phyloP scores from a whole-genome alignment of 768 basidiomycete genomes.

The Suillus plorans region DNA sequence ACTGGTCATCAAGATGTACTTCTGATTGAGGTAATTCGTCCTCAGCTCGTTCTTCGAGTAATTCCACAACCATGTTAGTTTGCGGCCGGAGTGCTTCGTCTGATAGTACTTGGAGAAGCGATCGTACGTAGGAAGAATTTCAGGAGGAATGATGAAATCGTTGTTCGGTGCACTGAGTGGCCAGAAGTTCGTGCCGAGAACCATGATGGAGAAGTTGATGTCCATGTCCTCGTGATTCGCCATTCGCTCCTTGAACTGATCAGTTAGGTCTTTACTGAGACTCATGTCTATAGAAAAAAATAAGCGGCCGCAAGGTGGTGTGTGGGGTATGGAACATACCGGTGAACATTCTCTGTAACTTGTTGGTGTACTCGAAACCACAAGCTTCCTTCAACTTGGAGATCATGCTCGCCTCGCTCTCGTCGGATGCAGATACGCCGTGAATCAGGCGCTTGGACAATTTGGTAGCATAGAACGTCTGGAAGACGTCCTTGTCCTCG shows the following conservation, averaged over 20 bases:
- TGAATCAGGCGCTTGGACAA: slow-evolving; percentile 91
- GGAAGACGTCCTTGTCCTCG: slow-evolving; percentile 98
- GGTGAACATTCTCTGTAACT: slow-evolving; percentile 95
- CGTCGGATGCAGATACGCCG: slow-evolving; percentile 89
- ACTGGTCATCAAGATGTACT: slow-evolving; percentile 95
- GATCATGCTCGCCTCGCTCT: slow-evolving; percentile 97
- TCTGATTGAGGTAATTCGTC: slow-evolving; percentile 90
- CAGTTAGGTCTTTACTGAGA: slow-evolving; percentile 91
- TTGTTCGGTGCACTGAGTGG: slow-evolving; percentile 80
- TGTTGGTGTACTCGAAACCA: slow-evolving; percentile 96
- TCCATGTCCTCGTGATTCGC: slow-evolving; percentile 83
- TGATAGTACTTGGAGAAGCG: slow-evolving; percentile 93
- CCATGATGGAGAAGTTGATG: slow-evolving; percentile 90
- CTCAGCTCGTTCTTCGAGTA: slow-evolving; percentile 95
- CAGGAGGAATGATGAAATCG: slow-evolving; percentile 86
- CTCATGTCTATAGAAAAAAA: slow-evolving; percentile 71
- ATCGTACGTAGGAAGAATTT: slow-evolving; percentile 85
- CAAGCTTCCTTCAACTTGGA: slow-evolving; percentile 95
- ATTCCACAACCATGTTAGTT: slow-evolving; percentile 98
- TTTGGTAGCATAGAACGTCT: slow-evolving; percentile 95
- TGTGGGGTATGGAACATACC: slow-evolving; percentile 43
- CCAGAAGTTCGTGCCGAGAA: slow-evolving; percentile 96
- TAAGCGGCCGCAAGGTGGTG: not conserved
- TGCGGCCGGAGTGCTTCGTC: slow-evolving; percentile 90
- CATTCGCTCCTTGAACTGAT: slow-evolving; percentile 94